Base-by-base conservation (phyloP, 306 rosid genomes). In the Cucumis cinereus region DNA sequence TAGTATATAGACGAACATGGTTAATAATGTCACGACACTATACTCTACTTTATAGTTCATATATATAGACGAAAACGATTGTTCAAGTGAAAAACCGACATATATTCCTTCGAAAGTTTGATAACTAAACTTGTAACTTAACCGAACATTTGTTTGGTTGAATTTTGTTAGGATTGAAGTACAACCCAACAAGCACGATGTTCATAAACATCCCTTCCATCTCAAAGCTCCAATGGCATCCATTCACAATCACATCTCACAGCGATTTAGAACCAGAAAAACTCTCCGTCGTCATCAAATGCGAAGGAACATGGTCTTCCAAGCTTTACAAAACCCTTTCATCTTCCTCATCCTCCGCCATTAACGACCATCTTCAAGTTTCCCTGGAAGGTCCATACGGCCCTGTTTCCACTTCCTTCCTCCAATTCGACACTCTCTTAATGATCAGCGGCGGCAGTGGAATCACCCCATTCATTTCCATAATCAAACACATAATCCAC, bases 171-270 rank as follows among this genome's bases (percentile, higher is more conserved):
- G 98, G 82, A 9, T 82, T 93, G 85, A 87, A 81, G 35, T 93
- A 87, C 35, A 85, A 78, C 58, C 91, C 97, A 9, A 88, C 91
- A 12, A 91, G 97, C 86, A 72, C 83, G 5, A 78, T 88, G 84
- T 91, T 91, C 78, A 79, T 93, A 53, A 93, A 91, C 64, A 76
- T 88, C 41, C 98, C 97, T 11, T 84, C 82, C 70, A 83, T 91
- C 77, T 90, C 98, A 56, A 89, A 88, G 80, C 71, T 93, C n/a
- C 98, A 93, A 53, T 93, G 97, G 97, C 97, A 93, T 83, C 98
- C 98, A 22, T 93, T 90, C 77, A 90, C 96, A 1, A 17, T 91
- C 13, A 86, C 88, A 85, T 91, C 98, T 1, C 89, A 80, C 33
- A 79, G 91, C 68, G 89, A 85, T 24, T 80, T 87, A 86, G 98